Conservation (phyloP, 495 filamentous ascomycete species). For the Aspergillus sclerotiicarbonarius region DNA sequence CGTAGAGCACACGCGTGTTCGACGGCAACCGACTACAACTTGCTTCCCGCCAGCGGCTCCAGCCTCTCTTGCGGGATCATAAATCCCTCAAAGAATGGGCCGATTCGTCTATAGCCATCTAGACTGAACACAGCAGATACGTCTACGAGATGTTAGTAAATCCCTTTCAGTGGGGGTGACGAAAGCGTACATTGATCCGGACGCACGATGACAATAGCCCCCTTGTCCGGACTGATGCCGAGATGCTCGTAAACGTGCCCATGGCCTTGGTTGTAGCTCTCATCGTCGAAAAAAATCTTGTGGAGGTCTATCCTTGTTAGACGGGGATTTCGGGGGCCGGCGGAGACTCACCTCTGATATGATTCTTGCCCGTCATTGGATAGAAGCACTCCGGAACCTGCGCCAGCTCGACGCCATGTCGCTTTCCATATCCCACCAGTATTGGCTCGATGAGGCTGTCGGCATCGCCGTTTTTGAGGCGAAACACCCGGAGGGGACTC, state of each 20-base stretch:
- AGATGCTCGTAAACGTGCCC: constrained; percentile 63
- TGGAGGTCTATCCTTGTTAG: constrained; percentile 45
- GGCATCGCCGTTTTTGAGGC: constrained; percentile 38
- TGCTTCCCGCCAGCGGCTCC: constrained; percentile 5
- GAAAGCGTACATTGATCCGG: constrained; percentile 64
- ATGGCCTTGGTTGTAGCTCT: constrained; percentile 63
- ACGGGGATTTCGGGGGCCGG: neutral
- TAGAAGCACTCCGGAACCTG: constrained; percentile 59
- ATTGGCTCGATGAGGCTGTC: constrained; percentile 63
- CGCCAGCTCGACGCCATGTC: constrained; percentile 55
- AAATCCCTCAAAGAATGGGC: constrained; percentile 43
- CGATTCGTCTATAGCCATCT: constrained; percentile 34
- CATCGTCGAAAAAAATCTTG: constrained; percentile 66
- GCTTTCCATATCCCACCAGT: constrained; percentile 52
- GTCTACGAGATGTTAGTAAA: constrained; percentile 22
- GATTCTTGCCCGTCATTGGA: constrained; percentile 57
- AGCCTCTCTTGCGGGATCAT: constrained; percentile 26
- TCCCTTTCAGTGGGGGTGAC: neutral
- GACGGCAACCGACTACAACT: constrained; percentile 10
- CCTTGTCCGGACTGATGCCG: constrained; percentile 52
- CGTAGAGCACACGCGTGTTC: neutral
- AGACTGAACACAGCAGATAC: constrained; percentile 36
- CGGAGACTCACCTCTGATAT: constrained; percentile 50
- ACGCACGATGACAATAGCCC: constrained; percentile 59
- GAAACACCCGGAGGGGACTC: constrained; percentile 44